phyloP scores from a whole-genome alignment of 2,329 filamentous ascomycete genomes.

The Xylariaceae sp. region DNA sequence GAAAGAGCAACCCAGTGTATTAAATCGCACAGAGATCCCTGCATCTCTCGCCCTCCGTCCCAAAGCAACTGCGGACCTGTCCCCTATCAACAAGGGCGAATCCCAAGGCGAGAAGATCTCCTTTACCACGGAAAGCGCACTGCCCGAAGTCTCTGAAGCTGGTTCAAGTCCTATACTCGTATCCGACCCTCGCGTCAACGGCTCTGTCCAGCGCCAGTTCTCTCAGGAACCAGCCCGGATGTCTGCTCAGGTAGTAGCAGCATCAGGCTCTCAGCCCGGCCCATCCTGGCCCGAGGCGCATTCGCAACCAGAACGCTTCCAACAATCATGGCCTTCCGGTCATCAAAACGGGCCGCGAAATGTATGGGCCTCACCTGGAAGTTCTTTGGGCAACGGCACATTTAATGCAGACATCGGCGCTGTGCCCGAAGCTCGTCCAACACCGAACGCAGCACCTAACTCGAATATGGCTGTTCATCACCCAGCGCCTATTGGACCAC shows the following conservation, averaged over 20 bases:
- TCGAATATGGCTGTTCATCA: conserved; percentile 30
- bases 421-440: conserved; percentile 37
- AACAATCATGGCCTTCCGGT: conserved; percentile 44
- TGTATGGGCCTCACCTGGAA: conserved; percentile 73
- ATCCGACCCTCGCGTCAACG: conserved; percentile 26
- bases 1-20: conserved; percentile 44
- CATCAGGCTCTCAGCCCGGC: conserved; percentile 31
- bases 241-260: conserved; percentile 1
- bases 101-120: conserved; percentile 9
- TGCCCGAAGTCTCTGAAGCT: conserved; percentile 6
- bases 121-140: background rate
- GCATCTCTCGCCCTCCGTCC: conserved; percentile 20
- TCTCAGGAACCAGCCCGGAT: conserved; percentile 11
- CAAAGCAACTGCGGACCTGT: conserved; percentile 13
- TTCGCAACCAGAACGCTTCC: conserved; percentile 40
- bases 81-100: conserved; percentile 17
- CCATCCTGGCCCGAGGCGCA: conserved; percentile 26
- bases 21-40: conserved; percentile 20
- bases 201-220: conserved; percentile 21
- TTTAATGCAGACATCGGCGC: conserved; percentile 61
- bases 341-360: conserved; percentile 50
- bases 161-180: background rate
- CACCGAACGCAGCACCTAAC: conserved; percentile 22
- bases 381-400: conserved; percentile 72
- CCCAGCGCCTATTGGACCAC: conserved; percentile 44